Base-by-base conservation (phyloP, 2,329 filamentous ascomycete species). In the Claviceps spartinae region DNA sequence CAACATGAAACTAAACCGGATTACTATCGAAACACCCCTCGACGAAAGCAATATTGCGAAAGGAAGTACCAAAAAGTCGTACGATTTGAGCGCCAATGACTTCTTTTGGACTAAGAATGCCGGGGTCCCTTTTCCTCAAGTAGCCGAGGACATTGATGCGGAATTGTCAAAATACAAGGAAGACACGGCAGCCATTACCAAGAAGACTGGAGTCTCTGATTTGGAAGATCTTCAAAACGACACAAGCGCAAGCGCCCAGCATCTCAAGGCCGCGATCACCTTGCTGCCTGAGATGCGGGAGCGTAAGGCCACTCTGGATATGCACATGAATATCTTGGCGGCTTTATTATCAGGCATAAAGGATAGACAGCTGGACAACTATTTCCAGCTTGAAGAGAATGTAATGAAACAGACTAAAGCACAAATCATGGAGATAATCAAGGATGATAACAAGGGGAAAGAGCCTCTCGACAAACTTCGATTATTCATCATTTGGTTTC, bases 301-400 rank as follows among this genome's bases (percentile, higher is more conserved):
- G 67, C 83, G 93, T 54, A 98, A 98, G 66, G 83, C 84, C n/a
- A 79, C 85, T 20, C 78, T 98, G 5, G 93, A 96, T 64, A 97
- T 96, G 86, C 93, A 98, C 67, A 98, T 98, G 93, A 96, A 95
- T 65, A 95, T 97, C 54, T 76, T 94, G 3, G 91, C 90, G 1
- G 87, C 88, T 1, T 66, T 83, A 3, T 63, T 83, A 42, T 76
- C 72, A 0, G 90, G 89, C 1, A 95, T 97, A 67, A 96, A 97
- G 65, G 88, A 95, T 60, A 83, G 93, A 16, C 90, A 97, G 66
- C 75, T 98, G 5, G 93, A 98, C 65, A 93, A 93, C 65, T 98
- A 87, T 69, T 98, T 94, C 71, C 88, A 97, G 64, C 73, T 95
- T 5, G 94, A 98, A 65, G 91, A 97, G 66, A 88, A 84, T 58